These are phyloP conservation scores for Tetradesmus obliquus DNA, from an alignment of 139 green algal species.

Conservation along the genomic window DNA sequence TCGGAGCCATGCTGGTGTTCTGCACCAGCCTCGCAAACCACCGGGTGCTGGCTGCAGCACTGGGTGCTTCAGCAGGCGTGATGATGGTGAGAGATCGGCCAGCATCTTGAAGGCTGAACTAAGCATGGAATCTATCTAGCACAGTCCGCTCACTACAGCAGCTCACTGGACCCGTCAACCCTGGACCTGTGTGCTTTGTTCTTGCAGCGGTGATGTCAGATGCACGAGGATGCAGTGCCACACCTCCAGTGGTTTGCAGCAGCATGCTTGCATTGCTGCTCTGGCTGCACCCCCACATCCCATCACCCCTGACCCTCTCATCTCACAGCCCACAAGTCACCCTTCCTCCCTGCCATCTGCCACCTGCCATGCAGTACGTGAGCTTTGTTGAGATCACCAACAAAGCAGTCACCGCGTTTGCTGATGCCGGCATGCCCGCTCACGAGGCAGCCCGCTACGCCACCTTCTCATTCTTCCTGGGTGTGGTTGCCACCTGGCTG, in stretches of 20 bases:
- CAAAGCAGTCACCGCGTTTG: conserved; percentile 66
- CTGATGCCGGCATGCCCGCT: conserved; percentile 43
- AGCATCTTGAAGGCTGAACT: background rate
- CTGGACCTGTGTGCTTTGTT: no score
- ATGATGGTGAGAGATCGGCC: conserved; percentile 60
- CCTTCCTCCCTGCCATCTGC: background rate
- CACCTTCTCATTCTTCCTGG: conserved; percentile 78
- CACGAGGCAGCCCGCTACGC: conserved; percentile 61
- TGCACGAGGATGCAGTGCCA: no score
- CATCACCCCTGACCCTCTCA: no score
- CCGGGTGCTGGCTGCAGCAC: conserved; percentile 60
- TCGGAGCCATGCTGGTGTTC: conserved; percentile 71
- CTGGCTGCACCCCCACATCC: no score
- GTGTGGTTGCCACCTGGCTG: conserved; percentile 60
- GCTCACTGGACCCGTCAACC: no score
- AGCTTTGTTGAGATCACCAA: conserved; percentile 76
- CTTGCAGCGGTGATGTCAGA: no score
- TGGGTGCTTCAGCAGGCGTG: conserved; percentile 75
- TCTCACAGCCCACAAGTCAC: no score
- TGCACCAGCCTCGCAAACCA: conserved; percentile 63
- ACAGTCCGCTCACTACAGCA: no score
- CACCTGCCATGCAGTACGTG: conserved; percentile 54
- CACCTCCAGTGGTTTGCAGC: no score
- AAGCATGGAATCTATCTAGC: no score
- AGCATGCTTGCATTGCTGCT: no score